phyloP scores from a whole-genome alignment of 2,329 filamentous ascomycete genomes.

The Pyricularia sp. region DNA sequence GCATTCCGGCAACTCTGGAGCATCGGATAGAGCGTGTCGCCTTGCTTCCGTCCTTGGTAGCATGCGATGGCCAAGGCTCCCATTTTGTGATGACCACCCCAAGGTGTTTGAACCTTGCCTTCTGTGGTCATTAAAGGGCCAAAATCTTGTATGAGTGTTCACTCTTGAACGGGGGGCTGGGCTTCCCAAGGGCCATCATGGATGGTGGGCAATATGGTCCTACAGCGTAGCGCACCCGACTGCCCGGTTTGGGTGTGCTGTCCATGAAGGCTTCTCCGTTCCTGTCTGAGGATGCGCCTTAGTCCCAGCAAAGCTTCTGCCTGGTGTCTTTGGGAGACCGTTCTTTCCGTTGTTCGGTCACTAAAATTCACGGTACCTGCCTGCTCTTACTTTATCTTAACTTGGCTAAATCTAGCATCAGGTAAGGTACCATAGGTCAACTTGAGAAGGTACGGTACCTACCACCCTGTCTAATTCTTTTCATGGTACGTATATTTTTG shows the following conservation, averaged over 20 bases:
- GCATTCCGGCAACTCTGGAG: background rate
- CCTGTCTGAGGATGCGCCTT: background rate
- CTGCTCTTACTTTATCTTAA: background rate
- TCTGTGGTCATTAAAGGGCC: background rate
- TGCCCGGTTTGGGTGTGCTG: background rate
- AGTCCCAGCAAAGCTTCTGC: background rate
- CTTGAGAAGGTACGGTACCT: background rate
- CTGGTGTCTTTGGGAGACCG: background rate
- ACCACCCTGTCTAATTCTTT: background rate
- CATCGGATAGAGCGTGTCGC: background rate
- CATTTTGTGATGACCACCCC: background rate
- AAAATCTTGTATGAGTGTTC: background rate
- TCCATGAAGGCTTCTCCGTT: background rate
- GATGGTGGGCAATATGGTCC: background rate
- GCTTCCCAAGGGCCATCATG: background rate
- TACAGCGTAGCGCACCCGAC: background rate
- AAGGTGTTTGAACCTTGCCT: background rate
- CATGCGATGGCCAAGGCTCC: background rate
- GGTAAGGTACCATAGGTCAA: background rate
- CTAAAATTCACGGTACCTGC: background rate
- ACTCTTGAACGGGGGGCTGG: background rate
- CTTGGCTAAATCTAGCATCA: background rate
- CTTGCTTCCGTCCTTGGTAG: background rate
- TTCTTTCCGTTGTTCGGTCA: background rate
- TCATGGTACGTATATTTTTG: background rate